A percentile compares a stretch with the other conserved stretches of the same genome.
Evolutionary conservation across 2,329 filamentous ascomycete species (phyloP).

Genomic region (Magnaporthiopsis poae): DNA sequence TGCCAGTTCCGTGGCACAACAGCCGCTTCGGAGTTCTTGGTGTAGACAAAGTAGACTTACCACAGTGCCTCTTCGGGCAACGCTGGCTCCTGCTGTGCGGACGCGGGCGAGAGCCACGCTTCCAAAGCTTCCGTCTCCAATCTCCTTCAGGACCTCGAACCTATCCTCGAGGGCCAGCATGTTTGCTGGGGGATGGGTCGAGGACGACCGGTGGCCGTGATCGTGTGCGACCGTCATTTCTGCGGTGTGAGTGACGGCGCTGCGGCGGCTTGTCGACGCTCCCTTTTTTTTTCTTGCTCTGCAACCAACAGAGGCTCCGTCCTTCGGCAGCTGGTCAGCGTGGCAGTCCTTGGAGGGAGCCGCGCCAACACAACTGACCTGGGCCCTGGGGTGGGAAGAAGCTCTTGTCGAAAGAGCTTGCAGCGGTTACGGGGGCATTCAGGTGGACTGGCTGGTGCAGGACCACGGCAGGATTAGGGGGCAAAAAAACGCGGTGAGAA

Average conservation of each 20-base stretch:
- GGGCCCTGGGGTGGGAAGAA: not conserved
- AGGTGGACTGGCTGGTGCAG: not conserved
- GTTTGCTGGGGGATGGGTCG: slow-evolving; percentile 34
- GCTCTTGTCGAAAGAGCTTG: slow-evolving; percentile 11
- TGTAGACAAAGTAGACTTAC: slow-evolving; percentile 44
- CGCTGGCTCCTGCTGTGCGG: slow-evolving; percentile 75
- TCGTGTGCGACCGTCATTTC: slow-evolving; percentile 70
- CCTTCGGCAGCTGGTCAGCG: slow-evolving; percentile 2
- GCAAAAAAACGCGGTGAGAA: not conserved
- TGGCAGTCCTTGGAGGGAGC: not conserved
- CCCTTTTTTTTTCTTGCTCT: not conserved
- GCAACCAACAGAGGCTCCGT: slow-evolving; percentile 7
- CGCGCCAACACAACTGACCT: slow-evolving; percentile 3
- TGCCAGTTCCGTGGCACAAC: not conserved
- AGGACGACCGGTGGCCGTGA: slow-evolving; percentile 55
- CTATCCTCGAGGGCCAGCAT: slow-evolving; percentile 71
- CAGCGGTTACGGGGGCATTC: slow-evolving; percentile 9
- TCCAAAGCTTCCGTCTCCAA: slow-evolving; percentile 96
- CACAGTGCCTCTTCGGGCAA: slow-evolving; percentile 83
- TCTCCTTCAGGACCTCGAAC: slow-evolving; percentile 94
- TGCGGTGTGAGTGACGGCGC: slow-evolving; percentile 19
- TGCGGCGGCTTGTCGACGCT: not conserved
- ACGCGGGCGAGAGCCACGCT: slow-evolving; percentile 89
- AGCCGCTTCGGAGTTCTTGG: not conserved
- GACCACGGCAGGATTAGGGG: not conserved